phyloP scores from a whole-genome alignment of 139 green algal species.

The Coelastrella sp. region DNA sequence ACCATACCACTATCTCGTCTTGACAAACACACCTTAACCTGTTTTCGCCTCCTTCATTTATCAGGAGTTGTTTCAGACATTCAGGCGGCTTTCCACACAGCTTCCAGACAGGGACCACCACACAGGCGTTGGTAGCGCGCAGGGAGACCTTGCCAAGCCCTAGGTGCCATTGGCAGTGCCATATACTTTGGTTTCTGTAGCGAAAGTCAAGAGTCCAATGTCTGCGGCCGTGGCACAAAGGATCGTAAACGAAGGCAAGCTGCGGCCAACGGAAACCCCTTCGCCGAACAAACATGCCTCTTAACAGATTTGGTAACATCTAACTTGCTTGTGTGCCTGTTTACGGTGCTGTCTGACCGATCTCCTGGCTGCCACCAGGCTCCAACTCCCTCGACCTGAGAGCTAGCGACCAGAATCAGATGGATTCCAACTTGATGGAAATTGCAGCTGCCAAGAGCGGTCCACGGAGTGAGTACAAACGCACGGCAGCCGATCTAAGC shows the following conservation, averaged over 20 bases:
- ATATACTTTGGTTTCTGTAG: no score
- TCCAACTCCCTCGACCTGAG: neutral
- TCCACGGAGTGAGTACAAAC: neutral
- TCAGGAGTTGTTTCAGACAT: no score
- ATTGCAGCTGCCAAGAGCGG: neutral
- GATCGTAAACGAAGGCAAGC: slow-evolving; percentile 2
- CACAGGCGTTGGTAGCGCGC: neutral
- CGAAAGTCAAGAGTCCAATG: neutral
- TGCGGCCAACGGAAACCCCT: neutral
- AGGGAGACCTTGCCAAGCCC: neutral
- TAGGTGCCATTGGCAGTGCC: neutral
- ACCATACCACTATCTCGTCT: no score
- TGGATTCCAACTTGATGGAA: neutral
- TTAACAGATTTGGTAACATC: no score
- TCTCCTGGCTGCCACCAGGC: neutral
- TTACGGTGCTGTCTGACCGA: neutral
- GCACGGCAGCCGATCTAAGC: neutral
- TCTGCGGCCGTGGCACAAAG: neutral
- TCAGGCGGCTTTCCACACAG: neutral
- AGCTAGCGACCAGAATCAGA: neutral
- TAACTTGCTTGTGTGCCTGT: no score
- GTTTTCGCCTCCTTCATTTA: no score
- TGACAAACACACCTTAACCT: no score
- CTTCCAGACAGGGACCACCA: neutral
- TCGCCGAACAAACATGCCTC: neutral